phyloP scores from a whole-genome alignment of 129 eudicot species.

The Glebionis coronaria region DNA sequence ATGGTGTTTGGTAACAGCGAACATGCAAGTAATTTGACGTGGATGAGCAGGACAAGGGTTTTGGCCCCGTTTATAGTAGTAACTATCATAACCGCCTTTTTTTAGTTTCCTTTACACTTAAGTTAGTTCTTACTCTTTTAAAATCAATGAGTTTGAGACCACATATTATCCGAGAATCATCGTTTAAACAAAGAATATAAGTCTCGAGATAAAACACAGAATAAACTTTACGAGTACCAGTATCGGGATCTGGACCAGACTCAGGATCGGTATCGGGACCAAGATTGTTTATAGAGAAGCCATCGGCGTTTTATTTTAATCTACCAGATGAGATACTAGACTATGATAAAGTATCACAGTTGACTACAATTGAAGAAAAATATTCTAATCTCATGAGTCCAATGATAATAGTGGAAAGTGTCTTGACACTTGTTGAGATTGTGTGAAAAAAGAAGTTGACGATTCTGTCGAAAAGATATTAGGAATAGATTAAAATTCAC shows the following conservation, averaged over 20 bases:
- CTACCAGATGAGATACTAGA: conserved; percentile 59
- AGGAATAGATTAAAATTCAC: conserved; percentile 46
- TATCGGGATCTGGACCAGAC: neutral
- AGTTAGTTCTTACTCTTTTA: conserved; percentile 75
- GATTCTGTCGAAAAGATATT: conserved; percentile 48
- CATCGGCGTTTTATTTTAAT: conserved; percentile 34
- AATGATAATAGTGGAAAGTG: conserved; percentile 17
- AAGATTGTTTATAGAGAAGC: neutral
- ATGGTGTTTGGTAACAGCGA: conserved; percentile 78
- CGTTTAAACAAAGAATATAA: conserved; percentile 25
- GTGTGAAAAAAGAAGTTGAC: conserved; percentile 31
- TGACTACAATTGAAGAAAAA: conserved; percentile 49
- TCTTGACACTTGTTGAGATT: conserved; percentile 2
- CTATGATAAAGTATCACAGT: conserved; percentile 29
- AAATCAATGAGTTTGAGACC: conserved; percentile 47
- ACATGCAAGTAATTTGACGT: conserved; percentile 32
- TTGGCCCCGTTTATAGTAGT: conserved; percentile 38
- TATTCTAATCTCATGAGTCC: conserved; percentile 24
- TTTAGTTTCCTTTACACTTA: conserved; percentile 60
- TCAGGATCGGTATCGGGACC: neutral
- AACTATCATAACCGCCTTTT: conserved; percentile 47
- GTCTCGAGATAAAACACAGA: conserved; percentile 25
- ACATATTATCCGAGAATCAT: conserved; percentile 28
- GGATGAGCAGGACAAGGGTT: conserved; percentile 51
- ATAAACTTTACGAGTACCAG: conserved; percentile 12